Evolutionary conservation across 257 asterid genomes (phyloP), one percentile per base, ranked within the genome.

Genomic region (Solanum ahanhuiri): DNA sequence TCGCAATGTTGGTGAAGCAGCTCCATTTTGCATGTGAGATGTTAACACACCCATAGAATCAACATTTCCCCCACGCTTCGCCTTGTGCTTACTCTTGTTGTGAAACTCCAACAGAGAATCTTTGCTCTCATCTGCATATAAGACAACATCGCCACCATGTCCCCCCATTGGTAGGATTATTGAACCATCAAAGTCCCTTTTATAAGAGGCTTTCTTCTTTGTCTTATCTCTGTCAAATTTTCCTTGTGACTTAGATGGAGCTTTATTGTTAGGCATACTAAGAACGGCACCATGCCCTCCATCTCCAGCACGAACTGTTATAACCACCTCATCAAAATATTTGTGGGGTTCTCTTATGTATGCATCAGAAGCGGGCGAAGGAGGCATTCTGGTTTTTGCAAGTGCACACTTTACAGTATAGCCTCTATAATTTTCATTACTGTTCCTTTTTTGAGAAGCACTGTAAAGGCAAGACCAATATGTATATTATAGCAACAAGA

Each of bases 41-140:
- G 98, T 89, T 88, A 93, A 91, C 89, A 91, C 93, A 63, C 99
- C 98, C 98, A 95, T 95, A 17, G 98, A 91, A 92, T 91, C 97
- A 76, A 94, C 99, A 91, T 96, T 96, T 86, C 99, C 98, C 39
- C 98, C 98, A 14, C 98, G 98, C 88, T 96, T 96, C 0, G 98
- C 99, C 90, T 90, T 94, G 87, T 91, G 89, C 69, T 93, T 89
- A 60, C 89, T 85, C 85, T 92, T 90, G 87, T 87, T 90, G 89
- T 96, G 98, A 84, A 93, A 96, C 89, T 94, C 98, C 93, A 96
- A 87, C 39, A 96, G 84, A 8, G 98, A 93, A 86, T 96, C 98
- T 88, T 86, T 91, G 89, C 91, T 91, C 90, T 95, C 98, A 85
- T 96, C 98, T 3, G 98, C 97, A 86, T 91, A 96, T 75, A 96